A percentile compares a stretch with the other conserved stretches of the same genome.
phyloP scores from a whole-genome alignment of 176 grass and related monocot species.

The Rhynchospora tenuis region DNA sequence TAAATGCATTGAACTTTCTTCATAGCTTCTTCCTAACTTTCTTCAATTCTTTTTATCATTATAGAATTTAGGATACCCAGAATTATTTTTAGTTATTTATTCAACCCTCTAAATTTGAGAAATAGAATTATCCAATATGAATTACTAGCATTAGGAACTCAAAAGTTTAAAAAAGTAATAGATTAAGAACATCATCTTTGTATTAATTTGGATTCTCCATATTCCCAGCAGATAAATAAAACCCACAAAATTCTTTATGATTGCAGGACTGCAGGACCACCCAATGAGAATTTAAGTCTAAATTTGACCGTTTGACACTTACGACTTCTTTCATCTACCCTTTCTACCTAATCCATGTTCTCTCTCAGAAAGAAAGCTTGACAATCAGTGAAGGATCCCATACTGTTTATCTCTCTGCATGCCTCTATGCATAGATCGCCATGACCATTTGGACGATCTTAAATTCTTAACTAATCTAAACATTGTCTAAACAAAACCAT shows the following conservation, averaged over 20 bases:
- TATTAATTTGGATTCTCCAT: background rate
- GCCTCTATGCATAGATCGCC: background rate
- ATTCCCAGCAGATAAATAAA: background rate
- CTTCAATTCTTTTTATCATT: too few relatives aligned
- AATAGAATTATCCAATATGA: background rate
- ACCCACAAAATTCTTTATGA: background rate
- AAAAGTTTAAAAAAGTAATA: background rate
- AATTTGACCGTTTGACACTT: background rate
- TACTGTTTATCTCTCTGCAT: background rate
- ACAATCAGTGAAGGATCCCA: background rate
- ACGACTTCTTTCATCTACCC: background rate
- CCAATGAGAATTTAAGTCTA: background rate
- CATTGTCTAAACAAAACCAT: background rate
- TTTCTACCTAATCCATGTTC: background rate
- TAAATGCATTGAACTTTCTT: background rate
- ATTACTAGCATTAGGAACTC: background rate
- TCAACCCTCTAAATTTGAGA: background rate
- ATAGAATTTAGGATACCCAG: too few relatives aligned
- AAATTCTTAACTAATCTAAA: background rate
- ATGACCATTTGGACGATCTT: too few relatives aligned
- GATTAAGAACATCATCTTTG: background rate
- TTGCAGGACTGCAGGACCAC: background rate
- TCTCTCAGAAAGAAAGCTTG: background rate
- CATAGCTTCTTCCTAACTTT: background rate
- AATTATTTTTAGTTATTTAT: too few relatives aligned